phyloP scores from a whole-genome alignment of 1,139 yeast species.

The Lodderomyces margitis region DNA sequence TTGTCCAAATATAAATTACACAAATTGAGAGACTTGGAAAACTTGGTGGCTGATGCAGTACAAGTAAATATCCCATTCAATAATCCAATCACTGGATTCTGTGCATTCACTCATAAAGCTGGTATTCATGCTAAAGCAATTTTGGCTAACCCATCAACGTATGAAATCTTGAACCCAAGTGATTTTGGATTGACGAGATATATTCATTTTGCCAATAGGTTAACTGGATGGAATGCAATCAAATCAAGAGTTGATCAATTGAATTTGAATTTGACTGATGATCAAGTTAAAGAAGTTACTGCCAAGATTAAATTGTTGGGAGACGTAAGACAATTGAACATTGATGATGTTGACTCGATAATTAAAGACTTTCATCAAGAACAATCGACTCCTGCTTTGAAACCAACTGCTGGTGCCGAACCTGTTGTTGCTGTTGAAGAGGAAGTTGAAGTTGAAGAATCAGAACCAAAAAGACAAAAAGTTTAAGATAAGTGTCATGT shows the following conservation, averaged over 20 bases:
- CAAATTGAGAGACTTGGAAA: slow-evolving; percentile 93
- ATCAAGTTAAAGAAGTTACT: slow-evolving; percentile 93
- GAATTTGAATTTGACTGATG: slow-evolving; percentile 85
- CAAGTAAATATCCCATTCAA: slow-evolving; percentile 97
- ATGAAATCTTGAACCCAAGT: slow-evolving; percentile 91
- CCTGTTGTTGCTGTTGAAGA: slow-evolving; percentile 16
- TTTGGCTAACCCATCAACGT: slow-evolving; percentile 96
- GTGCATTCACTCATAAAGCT: slow-evolving; percentile 99
- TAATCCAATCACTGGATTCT: slow-evolving; percentile 98
- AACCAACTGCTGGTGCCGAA: slow-evolving; percentile 18
- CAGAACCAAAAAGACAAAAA: slow-evolving; percentile 38
- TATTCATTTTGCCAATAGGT: slow-evolving; percentile 95
- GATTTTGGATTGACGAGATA: slow-evolving; percentile 95
- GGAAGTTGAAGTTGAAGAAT: slow-evolving; percentile 25
- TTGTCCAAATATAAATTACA: slow-evolving; percentile 92
- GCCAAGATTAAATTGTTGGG: slow-evolving; percentile 90
- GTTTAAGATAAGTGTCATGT: slow-evolving; percentile 4
- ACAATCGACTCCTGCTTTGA: slow-evolving; percentile 34
- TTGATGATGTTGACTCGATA: slow-evolving; percentile 96
- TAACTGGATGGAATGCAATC: slow-evolving; percentile 99
- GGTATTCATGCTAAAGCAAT: slow-evolving; percentile 99
- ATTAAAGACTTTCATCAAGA: slow-evolving; percentile 90
- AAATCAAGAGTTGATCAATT: slow-evolving; percentile 97
- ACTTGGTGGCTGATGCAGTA: slow-evolving; percentile 94
- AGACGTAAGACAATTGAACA: slow-evolving; percentile 89